Evolutionary conservation across 2,329 filamentous ascomycete genomes (phyloP), one percentile per base, ranked within the genome.

Genomic region (Nemania serpens): DNA sequence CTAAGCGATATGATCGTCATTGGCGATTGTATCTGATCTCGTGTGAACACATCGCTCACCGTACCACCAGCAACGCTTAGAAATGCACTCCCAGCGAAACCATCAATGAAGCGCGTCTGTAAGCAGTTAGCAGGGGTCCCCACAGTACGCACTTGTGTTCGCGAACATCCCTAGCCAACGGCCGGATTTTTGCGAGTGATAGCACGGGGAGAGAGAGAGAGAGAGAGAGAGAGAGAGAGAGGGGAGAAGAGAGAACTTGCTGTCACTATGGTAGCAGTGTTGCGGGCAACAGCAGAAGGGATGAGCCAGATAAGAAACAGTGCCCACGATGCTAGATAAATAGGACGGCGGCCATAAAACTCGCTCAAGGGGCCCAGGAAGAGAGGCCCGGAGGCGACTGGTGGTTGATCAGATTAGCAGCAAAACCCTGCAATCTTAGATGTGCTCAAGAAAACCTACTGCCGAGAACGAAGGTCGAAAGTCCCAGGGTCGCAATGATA

Each of bases 401-500:
- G 6, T n/a, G 5, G 34, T 17, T 11, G 11, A 42, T 20, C n/a
- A 3, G 2, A 51, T 64, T 6, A 64, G 55, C 39, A 48, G 2
- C 13, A 12, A 9, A 5, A 13, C 22, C 45, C 29, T 25, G 20
- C 46, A 2, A 34, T 17, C 17, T 25, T 7, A 5, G 9, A 25
- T 10, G 10, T 18, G 12, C 25, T 7, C 7, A 2, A 82, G 81
- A 17, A 41, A 41, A 73, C 17, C 79, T 84, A 55, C 91, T 85
- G 17, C 93, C 93, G 56, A 92, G 82, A 50, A 97, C 92, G 71
- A 93, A 97, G 1, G 90, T 82, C 0, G 91, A 93, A 53, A 97
- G 78, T 0, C 93, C 94, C 10, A 97, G 75, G 2, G 91, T 92
- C 12, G 89, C 91, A 22, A 96, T 83, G 51, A 91, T 80, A 58